phyloP scores from a whole-genome alignment of 306 rosid genomes.

The Urtica urens region DNA sequence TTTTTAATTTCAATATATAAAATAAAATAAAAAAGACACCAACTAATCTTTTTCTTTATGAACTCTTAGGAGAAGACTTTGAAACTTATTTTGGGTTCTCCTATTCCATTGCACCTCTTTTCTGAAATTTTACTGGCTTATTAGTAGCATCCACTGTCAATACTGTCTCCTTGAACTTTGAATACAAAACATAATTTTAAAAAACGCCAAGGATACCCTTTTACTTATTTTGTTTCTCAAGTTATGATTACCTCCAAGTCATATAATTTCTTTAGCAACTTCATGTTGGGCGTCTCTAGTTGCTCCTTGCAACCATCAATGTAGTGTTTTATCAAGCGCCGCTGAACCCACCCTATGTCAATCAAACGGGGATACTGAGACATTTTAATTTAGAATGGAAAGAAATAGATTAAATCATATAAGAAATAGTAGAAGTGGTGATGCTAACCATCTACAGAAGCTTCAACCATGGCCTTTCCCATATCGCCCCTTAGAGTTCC shows the following conservation, averaged over 20 bases:
- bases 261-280: slow-evolving; percentile 72
- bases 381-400: neutral
- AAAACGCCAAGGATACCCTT: too few species aligned
- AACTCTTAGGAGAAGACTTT: too few species aligned
- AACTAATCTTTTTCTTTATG: too few species aligned
- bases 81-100: too few species aligned
- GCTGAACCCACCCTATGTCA: slow-evolving; percentile 72
- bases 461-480: slow-evolving; percentile 46
- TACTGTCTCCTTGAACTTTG: too few species aligned
- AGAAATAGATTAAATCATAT: neutral
- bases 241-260: slow-evolving; percentile 85
- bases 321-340: slow-evolving; percentile 69
- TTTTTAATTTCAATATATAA: too few species aligned
- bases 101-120: too few species aligned
- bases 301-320: slow-evolving; percentile 59
- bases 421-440: neutral
- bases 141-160: too few species aligned
- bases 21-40: too few species aligned
- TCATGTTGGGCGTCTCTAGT: slow-evolving; percentile 58
- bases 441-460: slow-evolving; percentile 51
- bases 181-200: too few species aligned
- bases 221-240: too few species aligned
- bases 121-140: too few species aligned
- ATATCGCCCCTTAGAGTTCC: slow-evolving; percentile 29
- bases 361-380: slow-evolving; percentile 1